A percentile compares a stretch with the other conserved stretches of the same genome.
Evolutionary conservation across 495 filamentous ascomycete genomes (phyloP).

Genomic region (Neurospora sp.): DNA sequence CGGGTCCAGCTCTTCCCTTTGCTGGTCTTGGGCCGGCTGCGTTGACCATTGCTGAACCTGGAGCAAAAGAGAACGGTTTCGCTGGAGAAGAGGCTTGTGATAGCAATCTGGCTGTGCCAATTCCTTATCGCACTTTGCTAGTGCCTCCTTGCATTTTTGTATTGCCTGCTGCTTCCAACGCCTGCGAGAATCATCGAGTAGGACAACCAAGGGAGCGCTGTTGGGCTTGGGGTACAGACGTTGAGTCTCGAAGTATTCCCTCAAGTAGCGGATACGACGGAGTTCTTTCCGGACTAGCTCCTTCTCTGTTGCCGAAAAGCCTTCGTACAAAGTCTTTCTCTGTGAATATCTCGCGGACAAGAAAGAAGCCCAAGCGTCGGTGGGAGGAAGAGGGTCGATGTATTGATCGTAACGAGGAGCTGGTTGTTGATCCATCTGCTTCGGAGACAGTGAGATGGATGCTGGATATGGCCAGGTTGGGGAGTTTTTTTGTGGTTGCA

Average conservation of each 20-base stretch:
- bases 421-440: neutral
- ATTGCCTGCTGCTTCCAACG: slow-evolving; percentile 9
- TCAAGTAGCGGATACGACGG: slow-evolving; percentile 14
- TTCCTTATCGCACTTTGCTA: slow-evolving; percentile 7
- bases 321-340: slow-evolving; percentile 10
- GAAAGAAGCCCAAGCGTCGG: slow-evolving; percentile 16
- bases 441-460: neutral
- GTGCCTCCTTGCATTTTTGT: slow-evolving; percentile 3
- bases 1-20: slow-evolving; percentile 2
- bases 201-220: slow-evolving; percentile 3
- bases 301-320: slow-evolving; percentile 11
- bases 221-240: slow-evolving; percentile 8
- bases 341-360: slow-evolving; percentile 13
- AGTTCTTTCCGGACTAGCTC: slow-evolving; percentile 16
- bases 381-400: slow-evolving; percentile 12
- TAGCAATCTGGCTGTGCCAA: slow-evolving; percentile 3
- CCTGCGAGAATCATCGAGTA: slow-evolving; percentile 10
- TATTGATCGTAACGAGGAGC: slow-evolving; percentile 8
- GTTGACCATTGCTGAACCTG: slow-evolving; percentile 16
- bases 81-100: slow-evolving; percentile 1
- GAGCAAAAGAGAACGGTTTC: slow-evolving; percentile 10
- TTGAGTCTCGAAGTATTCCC: slow-evolving; percentile 12
- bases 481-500: neutral
- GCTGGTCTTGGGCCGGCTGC: slow-evolving; percentile 1
- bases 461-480: neutral